Percentiles rank a stretch among this genome's conserved stretches.
Evolutionary conservation across 2,329 filamentous ascomycete genomes (phyloP).

Genomic region (Fusarium sp.): DNA sequence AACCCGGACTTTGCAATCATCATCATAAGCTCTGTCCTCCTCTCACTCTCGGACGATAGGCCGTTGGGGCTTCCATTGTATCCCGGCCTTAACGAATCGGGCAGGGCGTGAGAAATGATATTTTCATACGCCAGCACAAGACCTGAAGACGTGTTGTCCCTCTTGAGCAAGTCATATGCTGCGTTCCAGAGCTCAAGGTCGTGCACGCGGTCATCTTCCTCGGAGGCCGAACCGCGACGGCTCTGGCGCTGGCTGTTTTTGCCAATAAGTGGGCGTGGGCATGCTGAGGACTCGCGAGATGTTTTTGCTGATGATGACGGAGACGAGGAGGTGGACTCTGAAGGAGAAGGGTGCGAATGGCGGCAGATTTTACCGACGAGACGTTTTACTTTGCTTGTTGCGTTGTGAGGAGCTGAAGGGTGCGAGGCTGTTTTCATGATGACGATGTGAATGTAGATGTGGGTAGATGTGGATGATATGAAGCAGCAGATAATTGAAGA

Average conservation of each 20-base stretch:
- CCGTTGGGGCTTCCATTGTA: conserved; percentile 47
- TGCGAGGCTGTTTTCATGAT: conserved; percentile 39
- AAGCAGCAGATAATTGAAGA: not conserved
- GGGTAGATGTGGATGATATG: not conserved
- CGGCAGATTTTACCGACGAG: conserved; percentile 44
- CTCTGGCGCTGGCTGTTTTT: conserved; percentile 29
- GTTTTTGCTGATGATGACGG: conserved; percentile 28
- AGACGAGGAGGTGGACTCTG: conserved; percentile 23
- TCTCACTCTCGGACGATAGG: conserved; percentile 42
- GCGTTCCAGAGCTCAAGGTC: conserved; percentile 53
- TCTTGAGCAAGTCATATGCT: conserved; percentile 53
- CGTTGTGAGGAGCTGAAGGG: conserved; percentile 22
- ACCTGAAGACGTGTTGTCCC: conserved; percentile 47
- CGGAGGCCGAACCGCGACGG: conserved; percentile 24
- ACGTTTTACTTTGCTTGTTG: conserved; percentile 40
- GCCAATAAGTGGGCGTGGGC: conserved; percentile 27
- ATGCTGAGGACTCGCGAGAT: conserved; percentile 35
- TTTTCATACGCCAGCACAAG: conserved; percentile 55
- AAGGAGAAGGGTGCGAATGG: conserved; percentile 31
- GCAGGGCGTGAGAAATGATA: conserved; percentile 54
- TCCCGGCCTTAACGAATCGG: conserved; percentile 50
- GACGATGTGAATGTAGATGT: not conserved
- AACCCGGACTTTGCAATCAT: conserved; percentile 51
- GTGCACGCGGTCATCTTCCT: conserved; percentile 39
- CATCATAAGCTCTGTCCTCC: conserved; percentile 49